Conservation (phyloP, 2,329 filamentous ascomycete species). For the Arthrobotrys entomopaga region DNA sequence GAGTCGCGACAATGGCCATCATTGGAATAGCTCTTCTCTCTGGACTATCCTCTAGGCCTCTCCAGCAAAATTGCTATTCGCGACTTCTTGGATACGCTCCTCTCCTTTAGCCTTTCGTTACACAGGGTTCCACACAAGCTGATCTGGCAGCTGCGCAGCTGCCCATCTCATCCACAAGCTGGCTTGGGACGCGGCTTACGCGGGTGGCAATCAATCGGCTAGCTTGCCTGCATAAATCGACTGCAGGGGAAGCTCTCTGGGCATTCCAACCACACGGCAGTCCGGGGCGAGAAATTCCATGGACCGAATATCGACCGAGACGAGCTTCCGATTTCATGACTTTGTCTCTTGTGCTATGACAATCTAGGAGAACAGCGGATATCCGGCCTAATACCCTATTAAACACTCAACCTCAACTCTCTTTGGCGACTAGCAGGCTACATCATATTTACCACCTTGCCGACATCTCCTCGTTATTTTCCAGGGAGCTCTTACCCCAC, state of each 20-base stretch:
- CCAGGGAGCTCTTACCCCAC: constrained; percentile 19
- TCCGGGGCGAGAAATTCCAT: constrained; percentile 47
- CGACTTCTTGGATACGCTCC: background rate
- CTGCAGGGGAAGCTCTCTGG: constrained; percentile 47
- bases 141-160: constrained; percentile 1
- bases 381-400: constrained; percentile 19
- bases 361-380: constrained; percentile 16
- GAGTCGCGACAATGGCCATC: too few relatives aligned
- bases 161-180: constrained; percentile 11
- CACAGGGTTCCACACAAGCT: constrained; percentile 19
- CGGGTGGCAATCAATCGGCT: constrained; percentile 37
- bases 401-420: constrained; percentile 1
- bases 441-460: constrained; percentile 1
- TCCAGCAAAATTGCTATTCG: too few relatives aligned
- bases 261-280: constrained; percentile 36
- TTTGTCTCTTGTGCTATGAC: background rate
- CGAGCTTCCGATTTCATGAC: constrained; percentile 3
- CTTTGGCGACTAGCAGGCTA: too few relatives aligned
- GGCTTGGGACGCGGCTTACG: background rate
- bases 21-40: too few relatives aligned
- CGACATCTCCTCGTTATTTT: constrained; percentile 10
- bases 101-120: background rate
- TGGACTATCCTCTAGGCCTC: too few relatives aligned
- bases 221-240: constrained; percentile 44
- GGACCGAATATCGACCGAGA: constrained; percentile 38